Base-by-base conservation (phyloP, 495 filamentous ascomycete species). In the Recurvomyces mirabilis region DNA sequence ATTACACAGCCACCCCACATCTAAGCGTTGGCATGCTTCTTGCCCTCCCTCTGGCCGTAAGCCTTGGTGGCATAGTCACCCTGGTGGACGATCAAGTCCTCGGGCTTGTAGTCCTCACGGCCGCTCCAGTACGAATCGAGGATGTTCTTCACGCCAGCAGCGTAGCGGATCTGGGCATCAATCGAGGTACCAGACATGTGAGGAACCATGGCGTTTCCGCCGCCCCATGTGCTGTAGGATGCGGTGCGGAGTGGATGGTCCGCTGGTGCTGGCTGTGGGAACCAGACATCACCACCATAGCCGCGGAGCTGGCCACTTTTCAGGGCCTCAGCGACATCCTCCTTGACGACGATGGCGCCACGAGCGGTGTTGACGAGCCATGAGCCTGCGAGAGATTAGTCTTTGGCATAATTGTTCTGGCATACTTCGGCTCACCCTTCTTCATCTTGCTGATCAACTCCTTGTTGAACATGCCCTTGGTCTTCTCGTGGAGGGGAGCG, bases 371-470 rank as follows among this genome's bases (percentile, higher is more conserved):
- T 98, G 68, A 98, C 70, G 60, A 98, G 81, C 88, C 88, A 96
- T 34, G 84, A 80, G 53, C 84, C 81, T 82, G 44, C 15, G n/a
- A n/a, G n/a, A n/a, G n/a, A n/a, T n/a, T n/a, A n/a, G n/a, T n/a
- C n/a, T n/a, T n/a, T n/a, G n/a, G n/a, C n/a, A n/a, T n/a, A n/a
- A n/a, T n/a, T n/a, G n/a, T n/a, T n/a, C n/a, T n/a, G n/a, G n/a
- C n/a, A n/a, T n/a, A n/a, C 19, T 19, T 12, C 9, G 29, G 55
- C 72, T 60, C 65, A 78, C 82, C 87, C 60, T 79, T 79, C 85
- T 98, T 98, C 91, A 98, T 98, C 84, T 95, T 95, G 57, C 81
- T 74, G 58, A 98, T 93, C 49, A 98, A 75, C n/a, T 95, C 86
- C 82, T 96, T 96, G 77, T 95, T 94, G 74, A 98, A 98, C 54